Evolutionary conservation across 805 yeast genomes (phyloP).

Genomic region (Lipomyces yamadae): DNA sequence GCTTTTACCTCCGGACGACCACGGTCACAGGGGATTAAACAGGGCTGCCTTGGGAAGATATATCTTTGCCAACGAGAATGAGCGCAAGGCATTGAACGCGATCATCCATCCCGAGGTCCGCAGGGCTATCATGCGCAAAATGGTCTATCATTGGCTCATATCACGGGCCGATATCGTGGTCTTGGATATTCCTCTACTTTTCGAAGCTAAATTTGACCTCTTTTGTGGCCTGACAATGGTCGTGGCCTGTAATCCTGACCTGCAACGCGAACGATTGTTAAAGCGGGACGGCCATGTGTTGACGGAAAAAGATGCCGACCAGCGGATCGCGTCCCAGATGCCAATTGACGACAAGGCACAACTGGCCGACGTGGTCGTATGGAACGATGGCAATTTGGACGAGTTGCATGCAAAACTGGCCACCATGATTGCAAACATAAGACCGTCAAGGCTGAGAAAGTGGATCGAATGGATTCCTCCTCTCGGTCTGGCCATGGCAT

Average conservation of each 20-base stretch:
- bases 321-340: constrained; percentile 81
- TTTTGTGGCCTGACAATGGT: constrained; percentile 75
- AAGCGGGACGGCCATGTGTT: constrained; percentile 67
- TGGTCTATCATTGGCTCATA: constrained; percentile 60
- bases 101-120: constrained; percentile 90
- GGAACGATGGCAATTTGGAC: constrained; percentile 59
- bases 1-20: constrained; percentile 34
- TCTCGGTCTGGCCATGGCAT: constrained; percentile 42
- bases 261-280: constrained; percentile 67
- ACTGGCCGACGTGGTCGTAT: constrained; percentile 68
- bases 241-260: constrained; percentile 62
- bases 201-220: constrained; percentile 73
- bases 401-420: constrained; percentile 36
- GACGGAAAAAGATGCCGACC: constrained; percentile 64
- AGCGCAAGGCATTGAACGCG: constrained; percentile 63
- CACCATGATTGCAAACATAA: constrained; percentile 6
- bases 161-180: constrained; percentile 64
- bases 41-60: constrained; percentile 75
- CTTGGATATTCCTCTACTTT: constrained; percentile 87
- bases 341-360: constrained; percentile 59
- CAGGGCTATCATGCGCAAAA: constrained; percentile 62
- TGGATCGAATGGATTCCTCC: constrained; percentile 47
- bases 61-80: constrained; percentile 67
- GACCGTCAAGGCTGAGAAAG: constrained; percentile 32
- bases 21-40: constrained; percentile 53